Evolutionary conservation across 2,329 filamentous ascomycete species (phyloP).

Genomic region (Geosmithia putterillii): DNA sequence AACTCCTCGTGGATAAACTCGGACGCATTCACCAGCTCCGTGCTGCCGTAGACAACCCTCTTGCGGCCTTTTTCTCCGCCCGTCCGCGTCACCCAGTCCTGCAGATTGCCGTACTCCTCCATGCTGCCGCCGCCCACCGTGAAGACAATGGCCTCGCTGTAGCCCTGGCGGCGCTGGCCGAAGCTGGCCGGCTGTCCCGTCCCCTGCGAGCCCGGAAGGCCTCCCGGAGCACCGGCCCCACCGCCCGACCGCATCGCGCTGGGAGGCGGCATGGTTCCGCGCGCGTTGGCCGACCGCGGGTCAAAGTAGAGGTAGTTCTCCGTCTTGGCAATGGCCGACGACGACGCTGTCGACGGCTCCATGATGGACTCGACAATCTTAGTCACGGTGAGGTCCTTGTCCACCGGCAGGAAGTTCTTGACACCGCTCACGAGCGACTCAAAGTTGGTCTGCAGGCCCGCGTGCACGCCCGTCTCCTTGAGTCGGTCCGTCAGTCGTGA

Average conservation of each 20-base stretch:
- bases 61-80: conserved; percentile 54
- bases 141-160: conserved; percentile 86
- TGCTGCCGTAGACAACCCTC: conserved; percentile 89
- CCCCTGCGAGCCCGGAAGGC: conserved; percentile 34
- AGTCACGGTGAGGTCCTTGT: conserved; percentile 90
- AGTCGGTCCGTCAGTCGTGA: conserved; percentile 87
- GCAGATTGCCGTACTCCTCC: conserved; percentile 96
- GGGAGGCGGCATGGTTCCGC: conserved; percentile 79
- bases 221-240: conserved; percentile 29
- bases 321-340: conserved; percentile 88
- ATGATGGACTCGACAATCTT: conserved; percentile 98
- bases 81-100: conserved; percentile 86
- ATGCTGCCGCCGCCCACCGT: conserved; percentile 93
- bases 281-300: conserved; percentile 81
- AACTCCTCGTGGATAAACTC: conserved; percentile 55
- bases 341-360: conserved; percentile 83
- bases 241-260: conserved; percentile 40
- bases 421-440: conserved; percentile 91
- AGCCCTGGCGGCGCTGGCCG: conserved; percentile 80
- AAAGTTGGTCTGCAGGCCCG: conserved; percentile 62
- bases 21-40: conserved; percentile 61
- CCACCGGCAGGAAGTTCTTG: conserved; percentile 94
- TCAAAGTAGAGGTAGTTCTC: conserved; percentile 97
- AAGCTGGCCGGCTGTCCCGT: conserved; percentile 71
- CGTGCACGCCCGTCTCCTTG: conserved; percentile 75